Base-by-base conservation (phyloP, 306 rosid genomes). In the Potentilla sterilis region DNA sequence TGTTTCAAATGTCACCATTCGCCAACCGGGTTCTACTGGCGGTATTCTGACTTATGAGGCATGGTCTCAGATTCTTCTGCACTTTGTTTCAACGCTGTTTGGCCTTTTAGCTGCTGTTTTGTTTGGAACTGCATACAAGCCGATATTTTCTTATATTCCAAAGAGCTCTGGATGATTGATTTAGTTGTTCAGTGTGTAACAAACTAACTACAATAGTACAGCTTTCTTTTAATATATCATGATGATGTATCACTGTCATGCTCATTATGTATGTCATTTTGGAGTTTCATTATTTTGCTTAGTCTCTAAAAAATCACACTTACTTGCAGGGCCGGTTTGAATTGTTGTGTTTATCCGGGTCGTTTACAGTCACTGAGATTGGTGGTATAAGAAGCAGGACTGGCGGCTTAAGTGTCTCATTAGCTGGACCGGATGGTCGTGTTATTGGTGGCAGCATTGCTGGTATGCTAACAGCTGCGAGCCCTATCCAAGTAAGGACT, bases 31-130 rank as follows among this genome's bases (percentile, higher is more conserved):
- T 58, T 88, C 92, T 64, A 77, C 92, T 72, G 92, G 89, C 76
- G 93, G 93, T 62, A 81, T 86, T 28, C 79, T 89, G 82, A 89
- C 98, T 63, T 93, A 91, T 11, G 98, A 93, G 98, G 98, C 69
- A 83, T 67, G 83, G 8, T 81, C 68, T 76, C 63, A 22, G 55
- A 68, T 76, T 73, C 63, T 58, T 64, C 12, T 83, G 71, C 24
- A 71, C 47, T 51, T 78, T 38, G 49, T 69, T 42, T 69, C 2
- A 47, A 71, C 44, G 1, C 6, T 28, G 6, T 18, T 41, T 59
- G 15, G 1, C 15, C 16, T n/a, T 37, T 21, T 16, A 43, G 72
- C 28, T 9, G 42, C 58, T 34, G 42, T 63, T 52, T 73, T 80
- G 48, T 59, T 68, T 81, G 67, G 42, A 9, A n/a, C 65, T 77